Base-by-base conservation (phyloP, 164 flowering plant species). In the Cinnamomum micranthum region DNA sequence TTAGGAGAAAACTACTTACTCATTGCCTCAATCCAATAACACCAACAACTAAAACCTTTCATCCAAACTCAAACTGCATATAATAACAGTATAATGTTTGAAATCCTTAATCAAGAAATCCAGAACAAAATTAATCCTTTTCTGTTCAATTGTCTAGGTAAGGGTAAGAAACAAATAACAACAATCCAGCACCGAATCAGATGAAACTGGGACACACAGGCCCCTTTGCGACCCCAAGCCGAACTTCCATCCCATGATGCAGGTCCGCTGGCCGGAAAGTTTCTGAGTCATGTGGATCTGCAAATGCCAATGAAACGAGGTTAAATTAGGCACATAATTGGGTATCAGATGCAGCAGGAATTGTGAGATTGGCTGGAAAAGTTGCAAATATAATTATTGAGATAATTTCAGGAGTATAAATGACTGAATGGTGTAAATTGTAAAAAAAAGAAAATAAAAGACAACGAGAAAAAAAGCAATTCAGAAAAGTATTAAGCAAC, bases 211-310 rank as follows among this genome's bases (percentile, higher is more conserved):
- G 92, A 78, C 81, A 74, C 35, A 84, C 86, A 27, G 98, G 99
- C 70, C 96, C 98, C 77, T 85, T 91, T 2, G 99, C 88, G 10
- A 93, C 77, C 63, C 93, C 91, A 55, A 88, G 88, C 51, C 89
- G 93, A 35, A 90, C 96, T 83, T 95, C 97, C 94, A 93, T 88
- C 10, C 92, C 98, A 80, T 92, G 96, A 77, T 93, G 99, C 93
- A 91, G 81, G 82, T 95, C 97, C 0, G 69, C 79, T 15, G 93
- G 91, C 73, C 88, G 77, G 77, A 80, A 74, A 14, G 83, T 82
- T 81, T 95, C 99, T 0, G 93, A 89, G 9, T 93, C 93, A 35
- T 81, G 82, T n/a, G 97, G 97, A 70, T 88, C 98, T 95, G 88
- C 86, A 87, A 76, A 60, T 22, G 22, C 6, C 70, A 55, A 55